These are phyloP conservation scores for Hirschfeldia incana DNA, from an alignment of 345 rosid species.

Conservation along the genomic window DNA sequence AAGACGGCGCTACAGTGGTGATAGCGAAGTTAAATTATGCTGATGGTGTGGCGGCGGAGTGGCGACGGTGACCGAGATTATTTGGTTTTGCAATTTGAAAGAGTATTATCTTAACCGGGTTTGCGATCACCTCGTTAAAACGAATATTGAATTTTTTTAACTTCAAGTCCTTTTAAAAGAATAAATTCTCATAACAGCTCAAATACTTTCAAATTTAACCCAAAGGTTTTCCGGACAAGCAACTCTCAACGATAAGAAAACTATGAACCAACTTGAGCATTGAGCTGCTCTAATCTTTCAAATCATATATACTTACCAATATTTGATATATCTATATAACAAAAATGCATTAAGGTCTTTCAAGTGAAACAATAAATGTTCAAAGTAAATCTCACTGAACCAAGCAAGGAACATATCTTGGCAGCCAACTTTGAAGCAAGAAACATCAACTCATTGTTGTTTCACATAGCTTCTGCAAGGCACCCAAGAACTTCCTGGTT, in stretches of 20 bases:
- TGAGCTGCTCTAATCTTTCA: background rate
- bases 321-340: background rate
- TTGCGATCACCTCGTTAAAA: background rate
- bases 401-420: constrained; percentile 6
- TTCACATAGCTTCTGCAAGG: constrained; percentile 48
- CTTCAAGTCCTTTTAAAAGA: background rate
- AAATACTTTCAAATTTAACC: background rate
- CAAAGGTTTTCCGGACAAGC: background rate
- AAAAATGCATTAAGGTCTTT: background rate
- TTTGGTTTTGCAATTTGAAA: background rate
- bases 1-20: background rate
- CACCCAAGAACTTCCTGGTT: constrained; percentile 47
- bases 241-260: background rate
- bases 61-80: background rate
- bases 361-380: background rate
- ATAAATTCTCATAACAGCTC: background rate
- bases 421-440: constrained; percentile 55
- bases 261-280: constrained; percentile 5
- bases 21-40: background rate
- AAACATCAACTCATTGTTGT: constrained; percentile 43
- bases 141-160: background rate
- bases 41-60: background rate
- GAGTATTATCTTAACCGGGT: background rate
- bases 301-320: background rate
- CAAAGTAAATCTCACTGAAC: background rate